A percentile compares a stretch with the other conserved stretches of the same genome.
These are phyloP conservation scores for Jackrogersella minutella DNA, from an alignment of 495 filamentous ascomycete genomes.

Conservation along the genomic window DNA sequence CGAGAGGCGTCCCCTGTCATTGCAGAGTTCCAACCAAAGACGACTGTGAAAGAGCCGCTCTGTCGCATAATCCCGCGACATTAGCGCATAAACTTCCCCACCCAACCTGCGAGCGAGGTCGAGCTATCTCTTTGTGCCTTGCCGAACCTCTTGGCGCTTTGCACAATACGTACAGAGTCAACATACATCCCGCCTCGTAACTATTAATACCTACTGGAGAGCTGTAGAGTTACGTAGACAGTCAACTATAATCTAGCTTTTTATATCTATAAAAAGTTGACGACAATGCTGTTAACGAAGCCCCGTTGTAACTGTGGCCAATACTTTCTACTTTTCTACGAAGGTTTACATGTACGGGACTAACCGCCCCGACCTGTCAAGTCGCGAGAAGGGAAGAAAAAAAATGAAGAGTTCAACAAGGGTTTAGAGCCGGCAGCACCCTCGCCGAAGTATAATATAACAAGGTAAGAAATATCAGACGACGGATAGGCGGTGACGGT, in stretches of 20 bases:
- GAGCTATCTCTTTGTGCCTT: conserved; percentile 11
- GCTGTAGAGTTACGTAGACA: too few species aligned
- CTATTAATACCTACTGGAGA: not conserved
- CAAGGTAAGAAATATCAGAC: not conserved
- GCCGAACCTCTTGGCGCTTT: not conserved
- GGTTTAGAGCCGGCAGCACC: not conserved
- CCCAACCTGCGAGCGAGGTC: conserved; percentile 2
- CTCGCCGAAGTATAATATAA: not conserved
- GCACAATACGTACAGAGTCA: not conserved
- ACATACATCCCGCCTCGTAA: too few species aligned
- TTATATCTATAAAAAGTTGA: too few species aligned
- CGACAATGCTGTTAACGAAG: too few species aligned
- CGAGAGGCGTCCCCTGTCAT: not conserved
- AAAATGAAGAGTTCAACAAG: not conserved
- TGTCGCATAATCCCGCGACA: conserved; percentile 34
- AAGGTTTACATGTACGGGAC: not conserved
- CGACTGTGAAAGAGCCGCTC: conserved; percentile 20
- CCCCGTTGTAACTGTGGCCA: too few species aligned
- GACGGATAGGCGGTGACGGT: not conserved
- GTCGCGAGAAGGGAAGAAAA: not conserved
- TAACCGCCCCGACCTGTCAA: not conserved
- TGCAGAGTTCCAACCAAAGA: conserved; percentile 16
- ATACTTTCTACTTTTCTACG: too few species aligned
- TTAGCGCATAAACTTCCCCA: conserved; percentile 35
- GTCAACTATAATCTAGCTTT: too few species aligned